Evolutionary conservation across 2,329 filamentous ascomycete species (phyloP).

Genomic region (Aureobasidium pullulans): DNA sequence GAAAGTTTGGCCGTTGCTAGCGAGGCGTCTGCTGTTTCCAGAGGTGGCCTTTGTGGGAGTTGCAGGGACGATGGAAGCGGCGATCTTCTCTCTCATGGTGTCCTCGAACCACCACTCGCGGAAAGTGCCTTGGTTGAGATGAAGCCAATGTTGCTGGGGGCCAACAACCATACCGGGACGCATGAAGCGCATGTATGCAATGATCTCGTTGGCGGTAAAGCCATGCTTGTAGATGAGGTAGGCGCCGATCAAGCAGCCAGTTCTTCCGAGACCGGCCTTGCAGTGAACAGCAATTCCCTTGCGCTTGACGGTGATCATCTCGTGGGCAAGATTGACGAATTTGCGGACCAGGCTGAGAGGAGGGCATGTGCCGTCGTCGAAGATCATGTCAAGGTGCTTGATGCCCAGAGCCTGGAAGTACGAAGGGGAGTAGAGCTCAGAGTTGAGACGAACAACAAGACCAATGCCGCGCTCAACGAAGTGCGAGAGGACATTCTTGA

Average conservation of each 20-base stretch:
- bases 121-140: constrained; percentile 93
- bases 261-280: constrained; percentile 92
- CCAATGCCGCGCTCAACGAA: constrained; percentile 85
- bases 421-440: constrained; percentile 89
- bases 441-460: constrained; percentile 90
- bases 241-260: constrained; percentile 91
- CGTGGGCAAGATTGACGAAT: constrained; percentile 90
- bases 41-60: constrained; percentile 47
- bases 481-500: constrained; percentile 92
- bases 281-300: constrained; percentile 96
- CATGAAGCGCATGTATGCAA: constrained; percentile 97
- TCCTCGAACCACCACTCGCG: constrained; percentile 94
- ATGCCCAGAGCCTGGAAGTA: constrained; percentile 95
- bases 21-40: constrained; percentile 37
- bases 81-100: constrained; percentile 71
- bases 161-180: constrained; percentile 97
- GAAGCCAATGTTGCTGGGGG: constrained; percentile 97
- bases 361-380: constrained; percentile 95
- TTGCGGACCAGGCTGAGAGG: constrained; percentile 81
- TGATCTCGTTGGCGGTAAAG: constrained; percentile 95
- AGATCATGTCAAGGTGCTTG: constrained; percentile 97
- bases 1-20: constrained; percentile 62
- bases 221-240: constrained; percentile 97
- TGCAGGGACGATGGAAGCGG: constrained; percentile 48
- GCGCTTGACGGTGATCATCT: constrained; percentile 84